Conservation (phyloP, 108 stramenopile species). For the Cyclotella atomus region DNA sequence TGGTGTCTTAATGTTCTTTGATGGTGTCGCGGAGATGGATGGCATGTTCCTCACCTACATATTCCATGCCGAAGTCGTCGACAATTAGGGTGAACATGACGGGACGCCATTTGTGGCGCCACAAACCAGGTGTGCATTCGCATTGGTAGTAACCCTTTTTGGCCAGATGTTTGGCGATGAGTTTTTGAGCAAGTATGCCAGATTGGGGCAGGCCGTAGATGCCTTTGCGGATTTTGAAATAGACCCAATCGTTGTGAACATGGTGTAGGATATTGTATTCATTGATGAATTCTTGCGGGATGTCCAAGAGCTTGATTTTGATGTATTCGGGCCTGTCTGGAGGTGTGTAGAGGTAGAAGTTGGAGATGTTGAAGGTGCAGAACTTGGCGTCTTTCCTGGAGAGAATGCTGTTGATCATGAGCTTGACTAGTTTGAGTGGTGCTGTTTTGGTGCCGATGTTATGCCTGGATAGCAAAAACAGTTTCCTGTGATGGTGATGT, state of each 20-base stretch:
- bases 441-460: constrained; percentile 37
- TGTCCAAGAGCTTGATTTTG: constrained; percentile 24
- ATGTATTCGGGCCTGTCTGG: constrained; percentile 45
- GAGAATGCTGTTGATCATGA: constrained; percentile 56
- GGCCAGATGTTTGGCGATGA: constrained; percentile 14
- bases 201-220: constrained; percentile 59
- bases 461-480: constrained; percentile 29
- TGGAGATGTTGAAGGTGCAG: constrained; percentile 53
- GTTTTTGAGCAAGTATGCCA: constrained; percentile 48
- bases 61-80: constrained; percentile 64
- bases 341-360: constrained; percentile 53
- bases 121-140: constrained; percentile 17
- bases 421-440: constrained; percentile 37
- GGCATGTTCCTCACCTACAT: constrained; percentile 32
- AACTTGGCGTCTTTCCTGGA: constrained; percentile 12
- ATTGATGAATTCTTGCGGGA: constrained; percentile 48
- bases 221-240: constrained; percentile 37
- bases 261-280: constrained; percentile 35
- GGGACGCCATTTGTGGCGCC: constrained; percentile 29
- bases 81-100: constrained; percentile 56
- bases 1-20: too few relatives aligned
- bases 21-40: constrained; percentile 46
- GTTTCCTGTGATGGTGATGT: constrained; percentile 50
- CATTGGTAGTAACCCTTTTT: constrained; percentile 20
- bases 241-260: too few relatives aligned